A percentile compares a stretch with the other conserved stretches of the same genome.
These are phyloP conservation scores for Botrytis squamosa DNA, from an alignment of 2,329 filamentous ascomycete genomes.

Conservation along the genomic window DNA sequence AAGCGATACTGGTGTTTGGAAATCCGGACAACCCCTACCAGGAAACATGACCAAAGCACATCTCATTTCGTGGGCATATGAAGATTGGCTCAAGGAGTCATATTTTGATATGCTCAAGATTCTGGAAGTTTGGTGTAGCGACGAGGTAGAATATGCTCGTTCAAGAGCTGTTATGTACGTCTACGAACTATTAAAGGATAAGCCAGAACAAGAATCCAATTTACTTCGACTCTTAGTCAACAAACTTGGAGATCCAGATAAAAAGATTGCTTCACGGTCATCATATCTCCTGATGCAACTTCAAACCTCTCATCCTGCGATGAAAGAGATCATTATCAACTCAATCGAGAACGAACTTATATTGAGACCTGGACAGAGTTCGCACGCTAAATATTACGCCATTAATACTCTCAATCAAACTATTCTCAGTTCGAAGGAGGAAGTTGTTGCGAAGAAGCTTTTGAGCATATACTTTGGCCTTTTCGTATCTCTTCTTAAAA, in stretches of 20 bases:
- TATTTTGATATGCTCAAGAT: slow-evolving; percentile 94
- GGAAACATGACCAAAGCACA: slow-evolving; percentile 72
- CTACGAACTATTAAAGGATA: slow-evolving; percentile 87
- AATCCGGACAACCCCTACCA: slow-evolving; percentile 66
- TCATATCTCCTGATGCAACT: slow-evolving; percentile 94
- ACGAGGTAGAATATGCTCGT: slow-evolving; percentile 92
- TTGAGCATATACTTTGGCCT: slow-evolving; percentile 90
- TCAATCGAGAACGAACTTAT: slow-evolving; percentile 85
- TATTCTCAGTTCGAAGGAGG: slow-evolving; percentile 81
- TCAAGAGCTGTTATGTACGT: slow-evolving; percentile 86
- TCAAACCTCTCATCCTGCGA: slow-evolving; percentile 82
- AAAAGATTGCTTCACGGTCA: slow-evolving; percentile 90
- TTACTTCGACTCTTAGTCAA: slow-evolving; percentile 87
- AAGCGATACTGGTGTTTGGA: slow-evolving; percentile 59
- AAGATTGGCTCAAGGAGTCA: slow-evolving; percentile 90
- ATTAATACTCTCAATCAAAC: slow-evolving; percentile 98
- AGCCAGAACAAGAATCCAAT: slow-evolving; percentile 96
- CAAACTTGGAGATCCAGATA: slow-evolving; percentile 92
- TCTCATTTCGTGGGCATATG: slow-evolving; percentile 84
- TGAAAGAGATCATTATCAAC: slow-evolving; percentile 86
- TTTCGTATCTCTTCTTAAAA: slow-evolving; percentile 80
- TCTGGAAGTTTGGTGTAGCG: slow-evolving; percentile 87
- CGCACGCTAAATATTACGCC: slow-evolving; percentile 90
- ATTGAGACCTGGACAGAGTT: slow-evolving; percentile 80
- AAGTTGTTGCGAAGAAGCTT: slow-evolving; percentile 74